phyloP scores from a whole-genome alignment of 805 yeast species.

The Priceomyces haplophilus region DNA sequence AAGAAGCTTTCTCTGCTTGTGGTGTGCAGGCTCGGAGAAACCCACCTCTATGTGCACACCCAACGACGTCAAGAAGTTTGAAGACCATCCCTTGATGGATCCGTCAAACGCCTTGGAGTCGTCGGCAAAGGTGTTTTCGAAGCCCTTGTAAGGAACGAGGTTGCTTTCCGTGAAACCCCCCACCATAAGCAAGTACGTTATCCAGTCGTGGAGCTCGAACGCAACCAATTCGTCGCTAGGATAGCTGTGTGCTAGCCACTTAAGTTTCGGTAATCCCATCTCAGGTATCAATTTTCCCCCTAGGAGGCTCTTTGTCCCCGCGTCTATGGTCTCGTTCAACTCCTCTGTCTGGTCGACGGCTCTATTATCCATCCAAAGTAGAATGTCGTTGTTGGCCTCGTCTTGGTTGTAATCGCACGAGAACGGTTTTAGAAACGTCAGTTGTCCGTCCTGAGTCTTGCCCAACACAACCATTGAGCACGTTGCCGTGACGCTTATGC shows the following conservation, averaged over 20 bases:
- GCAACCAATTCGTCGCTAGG: conserved; percentile 26
- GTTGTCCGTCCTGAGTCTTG: conserved; percentile 11
- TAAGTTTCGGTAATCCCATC: conserved; percentile 55
- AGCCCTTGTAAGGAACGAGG: conserved; percentile 7
- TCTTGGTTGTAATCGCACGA: conserved; percentile 17
- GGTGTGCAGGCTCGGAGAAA: conserved; percentile 17
- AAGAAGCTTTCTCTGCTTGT: conserved; percentile 4
- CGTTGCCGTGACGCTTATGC: conserved; percentile 47
- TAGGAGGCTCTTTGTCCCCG: conserved; percentile 18
- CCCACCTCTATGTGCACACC: conserved; percentile 29
- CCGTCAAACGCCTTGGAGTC: conserved; percentile 48
- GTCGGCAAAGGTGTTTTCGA: not conserved
- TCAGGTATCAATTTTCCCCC: conserved; percentile 53
- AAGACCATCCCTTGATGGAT: conserved; percentile 53
- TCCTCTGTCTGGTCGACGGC: conserved; percentile 30
- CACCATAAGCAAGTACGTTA: conserved; percentile 25
- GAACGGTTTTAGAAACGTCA: conserved; percentile 30
- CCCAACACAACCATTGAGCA: conserved; percentile 54
- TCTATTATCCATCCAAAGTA: conserved; percentile 61
- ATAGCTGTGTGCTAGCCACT: conserved; percentile 30
- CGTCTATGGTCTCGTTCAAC: conserved; percentile 24
- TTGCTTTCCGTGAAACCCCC: conserved; percentile 22
- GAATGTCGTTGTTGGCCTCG: conserved; percentile 34
- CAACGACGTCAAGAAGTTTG: conserved; percentile 17
- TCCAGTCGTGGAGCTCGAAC: conserved; percentile 54